Percentiles rank a stretch among this genome's conserved stretches.
Conservation (phyloP, 2,329 filamentous ascomycete species). For the Akanthomyces uredinophilus region DNA sequence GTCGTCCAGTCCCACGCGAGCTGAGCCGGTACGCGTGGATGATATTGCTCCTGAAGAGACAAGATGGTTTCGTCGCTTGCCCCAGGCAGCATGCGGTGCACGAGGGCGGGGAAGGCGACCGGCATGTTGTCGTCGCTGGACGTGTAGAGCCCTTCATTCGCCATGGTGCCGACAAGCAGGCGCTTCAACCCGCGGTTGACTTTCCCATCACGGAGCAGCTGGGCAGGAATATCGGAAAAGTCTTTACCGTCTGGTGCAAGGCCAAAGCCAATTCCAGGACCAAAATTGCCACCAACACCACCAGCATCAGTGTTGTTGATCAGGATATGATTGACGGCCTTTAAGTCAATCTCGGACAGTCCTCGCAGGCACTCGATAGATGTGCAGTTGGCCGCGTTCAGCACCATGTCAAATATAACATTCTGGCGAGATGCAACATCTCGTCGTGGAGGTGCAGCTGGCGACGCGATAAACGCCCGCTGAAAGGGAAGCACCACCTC, state of each 20-base stretch:
- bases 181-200: slow-evolving; percentile 11
- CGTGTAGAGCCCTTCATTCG: slow-evolving; percentile 16
- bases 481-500: slow-evolving; percentile 34
- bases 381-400: slow-evolving; percentile 15
- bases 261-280: slow-evolving; percentile 19
- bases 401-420: slow-evolving; percentile 14
- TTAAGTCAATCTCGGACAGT: slow-evolving; percentile 13
- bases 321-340: slow-evolving; percentile 15
- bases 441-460: slow-evolving; percentile 15
- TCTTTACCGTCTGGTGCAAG: slow-evolving; percentile 17
- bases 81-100: slow-evolving; percentile 14
- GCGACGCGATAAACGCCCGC: slow-evolving; percentile 15
- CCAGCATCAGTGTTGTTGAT: slow-evolving; percentile 17
- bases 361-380: slow-evolving; percentile 13
- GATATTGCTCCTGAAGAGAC: slow-evolving; percentile 16
- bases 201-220: slow-evolving; percentile 11
- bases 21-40: slow-evolving; percentile 8
- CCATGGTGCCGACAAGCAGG: slow-evolving; percentile 17
- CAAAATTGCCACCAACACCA: slow-evolving; percentile 20
- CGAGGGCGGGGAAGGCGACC: slow-evolving; percentile 14
- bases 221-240: slow-evolving; percentile 17
- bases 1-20: slow-evolving; percentile 23
- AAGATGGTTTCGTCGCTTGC: slow-evolving; percentile 15
- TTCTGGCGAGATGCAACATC: slow-evolving; percentile 13
- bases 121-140: slow-evolving; percentile 17